Percentiles rank a stretch among this genome's conserved stretches.
Conservation (phyloP, 2,329 filamentous ascomycete species). For the Pseudogymnoascus destructans region DNA sequence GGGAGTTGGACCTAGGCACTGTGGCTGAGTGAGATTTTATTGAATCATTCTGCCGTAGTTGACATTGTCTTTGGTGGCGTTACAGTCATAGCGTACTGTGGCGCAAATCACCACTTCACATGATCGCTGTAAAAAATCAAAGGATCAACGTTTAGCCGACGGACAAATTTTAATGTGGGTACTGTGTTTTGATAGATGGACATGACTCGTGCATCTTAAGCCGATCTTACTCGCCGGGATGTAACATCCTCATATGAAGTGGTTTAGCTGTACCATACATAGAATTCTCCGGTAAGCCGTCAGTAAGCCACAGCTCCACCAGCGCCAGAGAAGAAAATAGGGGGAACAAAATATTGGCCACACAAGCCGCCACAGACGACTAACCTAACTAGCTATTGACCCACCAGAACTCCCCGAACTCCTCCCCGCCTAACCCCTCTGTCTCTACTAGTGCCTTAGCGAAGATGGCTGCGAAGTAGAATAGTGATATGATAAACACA, state of each 20-base stretch:
- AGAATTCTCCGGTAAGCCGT: not conserved
- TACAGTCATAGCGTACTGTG: not conserved
- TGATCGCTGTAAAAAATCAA: conserved; percentile 1
- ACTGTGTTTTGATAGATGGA: not conserved
- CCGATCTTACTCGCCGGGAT: not conserved
- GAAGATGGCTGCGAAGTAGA: no score
- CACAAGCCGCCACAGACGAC: not conserved
- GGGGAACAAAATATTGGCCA: not conserved
- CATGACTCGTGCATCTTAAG: conserved; percentile 1
- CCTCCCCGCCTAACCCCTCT: no score
- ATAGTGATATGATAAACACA: no score
- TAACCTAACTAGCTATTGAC: not conserved
- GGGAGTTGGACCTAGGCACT: not conserved
- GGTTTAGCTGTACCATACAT: not conserved
- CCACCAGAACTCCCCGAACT: no score
- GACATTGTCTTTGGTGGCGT: not conserved
- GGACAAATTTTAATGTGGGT: not conserved
- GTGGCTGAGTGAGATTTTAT: not conserved
- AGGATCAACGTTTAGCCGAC: not conserved
- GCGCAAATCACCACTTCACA: not conserved
- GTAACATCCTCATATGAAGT: not conserved
- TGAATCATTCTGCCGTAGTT: not conserved
- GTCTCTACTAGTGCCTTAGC: no score
- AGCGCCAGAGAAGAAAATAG: not conserved
- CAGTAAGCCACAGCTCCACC: not conserved